Evolutionary conservation across 768 basidiomycete species (phyloP).

Genomic region (Termitomyces sp.): DNA sequence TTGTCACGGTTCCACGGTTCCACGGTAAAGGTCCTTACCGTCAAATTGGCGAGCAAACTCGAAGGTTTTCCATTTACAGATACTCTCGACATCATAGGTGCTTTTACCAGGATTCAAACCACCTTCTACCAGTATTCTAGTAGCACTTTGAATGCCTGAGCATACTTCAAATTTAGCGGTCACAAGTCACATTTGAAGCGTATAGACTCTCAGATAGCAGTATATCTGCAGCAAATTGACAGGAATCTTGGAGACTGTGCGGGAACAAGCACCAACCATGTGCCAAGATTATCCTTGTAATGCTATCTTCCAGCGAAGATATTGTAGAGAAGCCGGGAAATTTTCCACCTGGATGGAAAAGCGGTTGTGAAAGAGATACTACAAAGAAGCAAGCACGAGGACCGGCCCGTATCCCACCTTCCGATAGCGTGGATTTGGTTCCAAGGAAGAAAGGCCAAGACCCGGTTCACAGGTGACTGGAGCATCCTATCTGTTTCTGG

Average conservation of each 20-base stretch:
- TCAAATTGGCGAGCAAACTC: neutral
- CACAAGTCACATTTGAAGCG: neutral
- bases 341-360: neutral
- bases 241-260: slow-evolving; percentile 1
- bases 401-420: slow-evolving; percentile 5
- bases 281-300: slow-evolving; percentile 5
- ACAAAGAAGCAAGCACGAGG: slow-evolving; percentile 7
- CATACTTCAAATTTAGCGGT: neutral
- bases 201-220: neutral
- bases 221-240: neutral
- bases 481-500: slow-evolving; percentile 11
- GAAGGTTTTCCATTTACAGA: neutral
- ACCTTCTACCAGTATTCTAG: neutral
- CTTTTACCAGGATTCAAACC: neutral
- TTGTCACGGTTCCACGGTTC: neutral
- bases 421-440: slow-evolving; percentile 16
- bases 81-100: neutral
- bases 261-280: slow-evolving; percentile 1
- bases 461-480: slow-evolving; percentile 17
- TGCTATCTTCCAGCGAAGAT: neutral
- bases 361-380: slow-evolving; percentile 11
- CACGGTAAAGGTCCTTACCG: neutral
- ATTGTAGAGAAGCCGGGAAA: neutral
- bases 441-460: slow-evolving; percentile 6
- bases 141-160: neutral